phyloP scores from a whole-genome alignment of 2,329 filamentous ascomycete species.

The Paracamarosporium sp. region DNA sequence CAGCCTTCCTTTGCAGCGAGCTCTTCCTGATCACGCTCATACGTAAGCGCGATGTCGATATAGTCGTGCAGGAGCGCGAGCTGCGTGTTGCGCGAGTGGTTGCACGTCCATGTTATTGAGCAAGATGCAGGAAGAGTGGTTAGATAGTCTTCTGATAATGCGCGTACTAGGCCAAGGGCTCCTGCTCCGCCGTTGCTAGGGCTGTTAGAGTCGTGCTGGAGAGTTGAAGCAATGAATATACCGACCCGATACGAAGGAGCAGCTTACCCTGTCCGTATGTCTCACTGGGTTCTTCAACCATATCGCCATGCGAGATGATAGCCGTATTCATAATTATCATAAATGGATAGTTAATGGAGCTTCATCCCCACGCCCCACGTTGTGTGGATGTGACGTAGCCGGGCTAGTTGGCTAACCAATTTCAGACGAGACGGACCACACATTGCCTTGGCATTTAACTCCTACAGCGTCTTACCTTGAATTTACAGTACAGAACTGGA shows the following conservation, averaged over 20 bases:
- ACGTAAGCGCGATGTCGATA: background rate
- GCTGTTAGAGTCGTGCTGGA: background rate
- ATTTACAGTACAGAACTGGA: background rate
- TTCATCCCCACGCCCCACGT: no score
- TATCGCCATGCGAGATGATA: background rate
- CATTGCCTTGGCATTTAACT: background rate
- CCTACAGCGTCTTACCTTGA: background rate
- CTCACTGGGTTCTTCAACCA: background rate
- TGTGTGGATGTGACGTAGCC: no score
- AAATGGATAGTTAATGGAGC: background rate
- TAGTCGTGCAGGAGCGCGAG: background rate
- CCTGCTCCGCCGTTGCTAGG: conserved; percentile 3
- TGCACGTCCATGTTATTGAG: conserved; percentile 3
- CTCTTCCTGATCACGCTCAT: conserved; percentile 3
- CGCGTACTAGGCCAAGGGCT: background rate
- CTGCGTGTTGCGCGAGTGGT: conserved; percentile 2
- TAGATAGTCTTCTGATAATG: background rate
- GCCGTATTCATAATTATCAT: background rate
- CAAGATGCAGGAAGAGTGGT: background rate
- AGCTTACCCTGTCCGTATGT: background rate
- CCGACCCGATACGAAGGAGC: background rate
- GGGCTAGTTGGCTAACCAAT: no score
- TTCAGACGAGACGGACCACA: background rate
- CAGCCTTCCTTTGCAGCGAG: background rate
- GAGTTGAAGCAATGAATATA: no score